Percentiles rank a stretch among this genome's conserved stretches.
phyloP scores from a whole-genome alignment of 768 basidiomycete species.

The Podaxis pistillaris region DNA sequence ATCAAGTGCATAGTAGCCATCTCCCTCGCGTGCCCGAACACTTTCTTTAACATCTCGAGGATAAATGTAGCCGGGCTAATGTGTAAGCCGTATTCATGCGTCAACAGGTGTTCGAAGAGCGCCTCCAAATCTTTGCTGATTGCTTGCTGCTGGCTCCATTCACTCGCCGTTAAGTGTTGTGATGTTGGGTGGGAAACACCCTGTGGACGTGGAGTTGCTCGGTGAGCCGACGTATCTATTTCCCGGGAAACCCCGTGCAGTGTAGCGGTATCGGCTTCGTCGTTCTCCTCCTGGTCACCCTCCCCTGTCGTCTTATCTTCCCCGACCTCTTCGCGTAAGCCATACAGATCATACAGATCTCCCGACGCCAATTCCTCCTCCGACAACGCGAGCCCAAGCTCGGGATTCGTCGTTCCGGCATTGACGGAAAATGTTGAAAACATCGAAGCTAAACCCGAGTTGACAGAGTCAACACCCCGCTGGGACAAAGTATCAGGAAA shows the following conservation, averaged over 20 bases:
- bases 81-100: constrained; percentile 48
- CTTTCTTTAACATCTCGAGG: constrained; percentile 40
- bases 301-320: constrained; percentile 26
- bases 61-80: constrained; percentile 49
- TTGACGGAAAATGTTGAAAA: constrained; percentile 28
- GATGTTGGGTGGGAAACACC: neutral
- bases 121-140: constrained; percentile 50
- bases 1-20: constrained; percentile 51
- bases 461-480: constrained; percentile 10
- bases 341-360: constrained; percentile 23
- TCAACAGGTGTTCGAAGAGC: constrained; percentile 62
- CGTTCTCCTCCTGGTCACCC: constrained; percentile 25
- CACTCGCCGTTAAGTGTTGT: constrained; percentile 15
- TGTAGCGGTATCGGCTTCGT: constrained; percentile 27
- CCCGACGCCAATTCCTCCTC: constrained; percentile 22
- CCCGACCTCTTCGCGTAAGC: constrained; percentile 28
- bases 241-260: constrained; percentile 13
- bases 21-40: constrained; percentile 55
- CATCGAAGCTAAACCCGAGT: constrained; percentile 22
- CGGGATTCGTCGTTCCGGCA: constrained; percentile 18
- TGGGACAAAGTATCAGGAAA: neutral
- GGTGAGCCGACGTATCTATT: neutral
- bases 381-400: constrained; percentile 26
- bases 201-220: constrained; percentile 7
- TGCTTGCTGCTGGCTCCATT: constrained; percentile 42